Evolutionary conservation across 805 yeast genomes (phyloP), one percentile per base, ranked within the genome.

Genomic region (Lipomyces mesembrius): DNA sequence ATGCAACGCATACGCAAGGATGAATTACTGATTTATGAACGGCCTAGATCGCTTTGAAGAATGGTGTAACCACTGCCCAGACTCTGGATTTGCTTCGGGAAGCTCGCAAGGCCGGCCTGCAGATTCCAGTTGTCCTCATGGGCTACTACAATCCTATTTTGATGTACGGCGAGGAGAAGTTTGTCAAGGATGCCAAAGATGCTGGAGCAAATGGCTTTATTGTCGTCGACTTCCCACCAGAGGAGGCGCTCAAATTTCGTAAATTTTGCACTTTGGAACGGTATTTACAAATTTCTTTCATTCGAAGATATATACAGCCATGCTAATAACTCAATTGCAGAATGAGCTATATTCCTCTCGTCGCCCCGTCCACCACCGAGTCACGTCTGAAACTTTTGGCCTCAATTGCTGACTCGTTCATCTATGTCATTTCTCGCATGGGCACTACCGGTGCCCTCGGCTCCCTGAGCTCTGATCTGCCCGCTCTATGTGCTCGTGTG

Each of bases 171-270:
- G 99, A 95, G 80, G 88, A 88, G 74, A 83, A 87, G 77, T 83
- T 95, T 81, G 86, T 92, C 69, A 80, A 83, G 69, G 97, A 89
- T 70, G 84, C 96, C n/a, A 87, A 88, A 61, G 83, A 81, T 29
- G 97, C 93, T 0, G 99, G 99, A 71, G 99, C 92, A 59, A 92
- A 91, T 76, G 99, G 98, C 29, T 95, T 88, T 79, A 88, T 95
- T 74, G 87, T 95, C 61, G 98, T 94, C 55, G 99, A 95, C 78
- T 82, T 95, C 74, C 99, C 99, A 60, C 99, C 99, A 35, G 98
- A 95, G 83, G 98, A 93, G 79, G 98, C 99, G 22, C 83, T 90
- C 72, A 87, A 89, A 72, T 90, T 94, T 78, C 87, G 99, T 82
- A 82, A 86, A 64, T 81, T 82, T 60, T 91, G 97, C 77, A 76